A percentile compares a stretch with the other conserved stretches of the same genome.
Evolutionary conservation across 2,329 filamentous ascomycete species (phyloP).

Genomic region (Aspergillus viridinutans): DNA sequence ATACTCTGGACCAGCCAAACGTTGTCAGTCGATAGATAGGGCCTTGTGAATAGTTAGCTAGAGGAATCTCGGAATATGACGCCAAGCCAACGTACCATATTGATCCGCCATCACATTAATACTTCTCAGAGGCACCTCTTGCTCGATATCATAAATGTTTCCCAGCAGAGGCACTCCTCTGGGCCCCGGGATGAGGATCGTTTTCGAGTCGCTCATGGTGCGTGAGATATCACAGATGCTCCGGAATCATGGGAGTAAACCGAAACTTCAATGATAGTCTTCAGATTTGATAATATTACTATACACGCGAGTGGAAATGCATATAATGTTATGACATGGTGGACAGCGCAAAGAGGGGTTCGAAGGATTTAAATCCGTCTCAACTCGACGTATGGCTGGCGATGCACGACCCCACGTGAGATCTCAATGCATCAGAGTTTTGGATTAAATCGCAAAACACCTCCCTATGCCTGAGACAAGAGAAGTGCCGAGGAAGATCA

Average conservation of each 20-base stretch:
- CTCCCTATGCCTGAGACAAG: neutral
- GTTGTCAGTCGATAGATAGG: constrained; percentile 57
- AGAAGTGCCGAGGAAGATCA: neutral
- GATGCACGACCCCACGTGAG: neutral
- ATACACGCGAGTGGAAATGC: too few species aligned
- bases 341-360: neutral
- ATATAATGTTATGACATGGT: neutral
- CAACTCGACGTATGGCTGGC: too few species aligned
- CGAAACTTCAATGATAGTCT: neutral
- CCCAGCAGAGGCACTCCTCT: constrained; percentile 62
- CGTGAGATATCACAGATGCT: neutral
- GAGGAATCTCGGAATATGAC: neutral
- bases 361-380: neutral
- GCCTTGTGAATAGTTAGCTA: constrained; percentile 33
- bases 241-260: neutral
- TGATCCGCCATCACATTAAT: constrained; percentile 57
- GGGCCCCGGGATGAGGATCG: constrained; percentile 57
- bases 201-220: constrained; percentile 15
- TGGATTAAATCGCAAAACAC: neutral
- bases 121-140: constrained; percentile 53
- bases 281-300: too few species aligned
- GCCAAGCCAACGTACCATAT: constrained; percentile 51
- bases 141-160: constrained; percentile 61
- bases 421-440: neutral
- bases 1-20: constrained; percentile 43